These are phyloP conservation scores for Cucurbita ficifolia DNA, from an alignment of 306 rosid species.

Conservation along the genomic window DNA sequence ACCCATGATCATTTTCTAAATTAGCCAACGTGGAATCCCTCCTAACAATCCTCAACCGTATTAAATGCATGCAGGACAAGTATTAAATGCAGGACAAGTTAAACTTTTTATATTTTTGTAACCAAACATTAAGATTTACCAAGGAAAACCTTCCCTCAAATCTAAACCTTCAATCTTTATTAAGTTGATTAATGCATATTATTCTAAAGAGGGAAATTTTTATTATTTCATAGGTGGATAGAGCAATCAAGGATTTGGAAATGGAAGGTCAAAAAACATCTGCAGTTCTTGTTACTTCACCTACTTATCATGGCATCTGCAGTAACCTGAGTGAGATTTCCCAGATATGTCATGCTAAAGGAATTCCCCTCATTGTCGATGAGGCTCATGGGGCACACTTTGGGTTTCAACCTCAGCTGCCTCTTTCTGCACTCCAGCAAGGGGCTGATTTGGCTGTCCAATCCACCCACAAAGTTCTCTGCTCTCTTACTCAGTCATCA, in stretches of 20 bases:
- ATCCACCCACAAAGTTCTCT: constrained; percentile 74
- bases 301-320: constrained; percentile 83
- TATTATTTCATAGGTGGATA: constrained; percentile 39
- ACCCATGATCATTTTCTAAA: too few relatives aligned
- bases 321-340: constrained; percentile 48
- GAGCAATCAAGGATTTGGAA: constrained; percentile 40
- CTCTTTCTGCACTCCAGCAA: constrained; percentile 62
- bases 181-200: neutral
- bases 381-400: constrained; percentile 95
- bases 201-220: neutral
- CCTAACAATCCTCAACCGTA: too few relatives aligned
- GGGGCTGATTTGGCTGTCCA: constrained; percentile 66
- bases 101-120: neutral
- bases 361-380: constrained; percentile 72
- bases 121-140: neutral
- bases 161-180: neutral
- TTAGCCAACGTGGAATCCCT: too few relatives aligned
- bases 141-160: neutral
- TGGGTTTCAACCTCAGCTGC: constrained; percentile 62
- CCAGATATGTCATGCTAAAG: constrained; percentile 49
- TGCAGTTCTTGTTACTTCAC: constrained; percentile 74
- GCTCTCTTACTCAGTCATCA: constrained; percentile 78
- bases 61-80: neutral
- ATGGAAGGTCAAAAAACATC: constrained; percentile 47
- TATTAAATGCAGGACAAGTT: neutral